A percentile compares a stretch with the other conserved stretches of the same genome.
Conservation (phyloP, 202 grass and related monocot species). For the Hordeum pubiflorum region DNA sequence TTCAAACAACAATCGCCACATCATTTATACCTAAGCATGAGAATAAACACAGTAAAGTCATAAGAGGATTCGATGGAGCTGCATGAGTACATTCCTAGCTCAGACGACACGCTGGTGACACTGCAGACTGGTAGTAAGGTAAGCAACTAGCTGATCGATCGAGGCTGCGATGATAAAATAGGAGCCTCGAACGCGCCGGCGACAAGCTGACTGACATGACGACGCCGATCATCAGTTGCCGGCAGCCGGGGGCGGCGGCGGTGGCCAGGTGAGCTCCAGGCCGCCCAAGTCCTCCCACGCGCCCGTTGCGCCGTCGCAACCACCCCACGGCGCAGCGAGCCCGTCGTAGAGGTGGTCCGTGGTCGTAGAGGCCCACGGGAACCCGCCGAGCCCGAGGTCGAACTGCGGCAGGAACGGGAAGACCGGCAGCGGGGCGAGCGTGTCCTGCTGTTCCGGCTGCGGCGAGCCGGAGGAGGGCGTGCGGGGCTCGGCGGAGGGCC, state of each 20-base stretch:
- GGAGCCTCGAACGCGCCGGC: conserved; percentile 13
- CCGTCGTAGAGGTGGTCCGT: neutral
- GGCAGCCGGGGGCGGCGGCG: neutral
- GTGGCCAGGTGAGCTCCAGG: conserved; percentile 25
- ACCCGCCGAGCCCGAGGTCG: neutral
- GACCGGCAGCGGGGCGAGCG: neutral
- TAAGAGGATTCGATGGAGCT: neutral
- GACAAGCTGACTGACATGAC: neutral
- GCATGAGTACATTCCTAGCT: neutral
- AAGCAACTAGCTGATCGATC: neutral
- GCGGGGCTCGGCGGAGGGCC: neutral
- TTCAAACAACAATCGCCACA: neutral
- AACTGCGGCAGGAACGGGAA: conserved; percentile 42
- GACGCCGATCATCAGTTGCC: neutral
- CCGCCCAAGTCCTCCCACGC: conserved; percentile 28
- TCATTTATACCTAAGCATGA: neutral
- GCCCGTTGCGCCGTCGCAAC: neutral
- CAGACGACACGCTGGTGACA: neutral
- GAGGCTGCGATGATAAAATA: conserved; percentile 27
- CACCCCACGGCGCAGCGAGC: conserved; percentile 20
- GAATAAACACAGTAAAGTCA: neutral
- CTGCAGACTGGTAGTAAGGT: neutral
- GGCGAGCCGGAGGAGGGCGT: neutral
- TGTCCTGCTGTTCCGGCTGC: no score
- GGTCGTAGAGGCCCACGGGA: no score